Conservation (phyloP, 352 stramenopile species). For the Globisporangium nagaii region DNA sequence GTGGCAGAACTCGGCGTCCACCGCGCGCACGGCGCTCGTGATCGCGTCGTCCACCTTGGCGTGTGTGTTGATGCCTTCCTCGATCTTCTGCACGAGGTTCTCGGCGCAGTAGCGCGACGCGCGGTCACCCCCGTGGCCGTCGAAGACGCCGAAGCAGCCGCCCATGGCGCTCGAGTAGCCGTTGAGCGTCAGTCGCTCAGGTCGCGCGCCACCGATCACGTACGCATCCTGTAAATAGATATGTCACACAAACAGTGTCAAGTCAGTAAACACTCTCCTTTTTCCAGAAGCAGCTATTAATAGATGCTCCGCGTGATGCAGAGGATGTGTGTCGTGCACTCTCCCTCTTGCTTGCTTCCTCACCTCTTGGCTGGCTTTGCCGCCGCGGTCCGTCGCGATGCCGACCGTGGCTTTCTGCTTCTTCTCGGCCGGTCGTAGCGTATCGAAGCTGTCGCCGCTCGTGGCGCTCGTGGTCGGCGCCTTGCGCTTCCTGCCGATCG, state of each 20-base stretch:
- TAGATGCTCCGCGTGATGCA: no score
- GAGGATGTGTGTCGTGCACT: no score
- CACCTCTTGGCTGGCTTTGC: conserved; percentile 74
- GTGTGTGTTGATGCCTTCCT: conserved; percentile 36
- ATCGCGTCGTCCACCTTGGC: conserved; percentile 44
- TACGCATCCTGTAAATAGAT: conserved; percentile 57
- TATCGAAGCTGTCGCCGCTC: conserved; percentile 12
- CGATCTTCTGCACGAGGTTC: conserved; percentile 62
- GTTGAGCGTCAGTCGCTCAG: conserved; percentile 69
- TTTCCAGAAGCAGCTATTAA: no score
- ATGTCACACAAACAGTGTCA: neutral
- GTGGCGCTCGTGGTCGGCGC: conserved; percentile 11
- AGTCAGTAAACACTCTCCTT: neutral
- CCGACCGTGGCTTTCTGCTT: conserved; percentile 48
- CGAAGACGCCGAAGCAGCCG: conserved; percentile 81
- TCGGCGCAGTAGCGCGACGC: conserved; percentile 76
- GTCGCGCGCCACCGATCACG: conserved; percentile 61
- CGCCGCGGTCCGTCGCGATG: conserved; percentile 62
- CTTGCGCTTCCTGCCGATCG: conserved; percentile 32
- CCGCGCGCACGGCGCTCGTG: conserved; percentile 42
- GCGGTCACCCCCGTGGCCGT: conserved; percentile 75
- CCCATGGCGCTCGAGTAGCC: conserved; percentile 52
- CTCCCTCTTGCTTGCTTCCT: no score
- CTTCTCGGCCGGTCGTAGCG: conserved; percentile 17
- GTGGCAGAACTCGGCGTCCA: conserved; percentile 68